Conservation (phyloP, 129 eudicot species). For the Flaveria trinervia region DNA sequence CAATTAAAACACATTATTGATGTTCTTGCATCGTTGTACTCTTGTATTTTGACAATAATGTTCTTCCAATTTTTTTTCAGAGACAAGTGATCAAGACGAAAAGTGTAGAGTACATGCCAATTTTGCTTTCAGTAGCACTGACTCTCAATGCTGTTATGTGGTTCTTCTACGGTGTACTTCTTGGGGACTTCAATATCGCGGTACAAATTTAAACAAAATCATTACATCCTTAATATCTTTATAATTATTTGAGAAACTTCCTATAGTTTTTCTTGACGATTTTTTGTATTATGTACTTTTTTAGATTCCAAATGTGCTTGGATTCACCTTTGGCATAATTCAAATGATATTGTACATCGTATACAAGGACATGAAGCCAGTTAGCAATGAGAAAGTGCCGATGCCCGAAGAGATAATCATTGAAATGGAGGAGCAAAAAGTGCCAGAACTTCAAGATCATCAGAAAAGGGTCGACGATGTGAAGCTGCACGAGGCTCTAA, state of each 20-base stretch:
- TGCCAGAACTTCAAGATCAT: not conserved
- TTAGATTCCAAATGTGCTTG: constrained; percentile 59
- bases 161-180: constrained; percentile 72
- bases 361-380: constrained; percentile 43
- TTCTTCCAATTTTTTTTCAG: constrained; percentile 35
- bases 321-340: constrained; percentile 52
- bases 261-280: not conserved
- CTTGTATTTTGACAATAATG: not conserved
- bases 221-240: not conserved
- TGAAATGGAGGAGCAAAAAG: constrained; percentile 23
- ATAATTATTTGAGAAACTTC: not conserved
- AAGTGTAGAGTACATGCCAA: constrained; percentile 86
- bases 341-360: constrained; percentile 53
- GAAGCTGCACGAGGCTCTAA: constrained; percentile 33
- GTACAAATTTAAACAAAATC: constrained; percentile 40
- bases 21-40: not conserved
- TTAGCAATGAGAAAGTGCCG: constrained; percentile 20
- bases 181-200: constrained; percentile 57
- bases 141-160: constrained; percentile 76
- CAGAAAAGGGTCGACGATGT: constrained; percentile 38
- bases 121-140: constrained; percentile 60
- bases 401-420: constrained; percentile 18
- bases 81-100: constrained; percentile 74
- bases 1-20: not conserved
- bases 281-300: not conserved